phyloP scores from a whole-genome alignment of 2,329 filamentous ascomycete genomes.

The Colletotrichum lentis region DNA sequence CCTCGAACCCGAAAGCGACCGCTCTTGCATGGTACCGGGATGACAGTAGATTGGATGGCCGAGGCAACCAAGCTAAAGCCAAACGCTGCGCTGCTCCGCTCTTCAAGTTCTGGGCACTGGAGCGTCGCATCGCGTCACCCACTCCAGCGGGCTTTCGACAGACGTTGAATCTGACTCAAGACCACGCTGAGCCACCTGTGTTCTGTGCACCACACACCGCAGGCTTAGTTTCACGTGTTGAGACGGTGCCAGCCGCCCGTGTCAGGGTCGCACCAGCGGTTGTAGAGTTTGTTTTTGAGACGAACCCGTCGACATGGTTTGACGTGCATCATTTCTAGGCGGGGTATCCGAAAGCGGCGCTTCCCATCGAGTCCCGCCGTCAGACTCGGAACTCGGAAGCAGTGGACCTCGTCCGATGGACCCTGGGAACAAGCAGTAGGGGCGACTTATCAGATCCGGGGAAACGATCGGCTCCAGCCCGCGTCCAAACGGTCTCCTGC shows the following conservation, averaged over 20 bases:
- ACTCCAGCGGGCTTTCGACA: neutral
- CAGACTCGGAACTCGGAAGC: neutral
- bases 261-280: neutral
- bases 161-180: neutral
- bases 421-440: neutral
- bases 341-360: no score
- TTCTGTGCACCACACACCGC: no score
- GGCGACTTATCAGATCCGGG: neutral
- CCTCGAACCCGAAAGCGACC: no score
- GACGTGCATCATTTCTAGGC: no score
- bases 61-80: no score
- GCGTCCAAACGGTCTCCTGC: neutral
- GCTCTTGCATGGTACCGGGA: no score
- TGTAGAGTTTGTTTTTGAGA: neutral
- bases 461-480: neutral
- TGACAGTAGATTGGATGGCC: no score
- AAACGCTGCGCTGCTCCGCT: neutral
- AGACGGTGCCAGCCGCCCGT: no score
- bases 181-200: no score
- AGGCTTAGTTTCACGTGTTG: no score
- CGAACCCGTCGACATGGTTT: neutral
- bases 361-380: neutral
- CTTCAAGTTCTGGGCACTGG: no score
- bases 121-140: neutral
- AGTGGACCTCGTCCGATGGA: neutral